A percentile compares a stretch with the other conserved stretches of the same genome.
These are phyloP conservation scores for Xylariaceae sp. DNA, from an alignment of 2,329 filamentous ascomycete species.

Conservation along the genomic window DNA sequence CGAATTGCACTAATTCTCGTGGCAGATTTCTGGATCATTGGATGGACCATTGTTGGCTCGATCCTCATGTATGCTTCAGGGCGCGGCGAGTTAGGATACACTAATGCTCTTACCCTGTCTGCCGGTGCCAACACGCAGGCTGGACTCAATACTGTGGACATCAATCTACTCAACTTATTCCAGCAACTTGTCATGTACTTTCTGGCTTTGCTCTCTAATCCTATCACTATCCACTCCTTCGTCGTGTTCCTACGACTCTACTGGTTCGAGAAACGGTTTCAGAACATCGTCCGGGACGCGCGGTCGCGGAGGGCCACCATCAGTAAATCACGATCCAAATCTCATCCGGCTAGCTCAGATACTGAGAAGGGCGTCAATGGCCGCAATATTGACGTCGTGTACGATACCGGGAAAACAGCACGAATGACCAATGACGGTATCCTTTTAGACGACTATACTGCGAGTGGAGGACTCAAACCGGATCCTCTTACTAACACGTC, in stretches of 20 bases:
- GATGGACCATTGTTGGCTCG: constrained; percentile 68
- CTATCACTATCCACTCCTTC: constrained; percentile 77
- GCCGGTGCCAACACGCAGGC: constrained; percentile 85
- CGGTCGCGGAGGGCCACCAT: constrained; percentile 61
- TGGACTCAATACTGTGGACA: constrained; percentile 76
- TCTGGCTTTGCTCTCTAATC: constrained; percentile 70
- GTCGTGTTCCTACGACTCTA: constrained; percentile 92
- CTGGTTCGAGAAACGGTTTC: constrained; percentile 97
- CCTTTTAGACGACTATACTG: constrained; percentile 40
- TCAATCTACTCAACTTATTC: constrained; percentile 65
- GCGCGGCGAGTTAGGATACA: constrained; percentile 63
- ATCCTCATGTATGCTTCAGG: constrained; percentile 66
- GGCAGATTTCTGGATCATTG: constrained; percentile 75
- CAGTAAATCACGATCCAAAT: constrained; percentile 56
- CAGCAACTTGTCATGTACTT: constrained; percentile 72
- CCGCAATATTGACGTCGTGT: constrained; percentile 63
- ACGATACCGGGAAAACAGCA: constrained; percentile 49
- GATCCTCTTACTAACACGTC: constrained; percentile 19
- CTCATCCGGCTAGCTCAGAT: constrained; percentile 41
- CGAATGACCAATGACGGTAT: constrained; percentile 61
- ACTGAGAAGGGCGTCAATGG: constrained; percentile 62
- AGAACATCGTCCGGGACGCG: constrained; percentile 73
- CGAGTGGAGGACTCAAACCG: constrained; percentile 25
- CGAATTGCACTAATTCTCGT: neutral
- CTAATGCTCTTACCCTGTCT: constrained; percentile 87